These are phyloP conservation scores for Kazachstania psychrophila DNA, from an alignment of 805 yeast species.

Conservation along the genomic window DNA sequence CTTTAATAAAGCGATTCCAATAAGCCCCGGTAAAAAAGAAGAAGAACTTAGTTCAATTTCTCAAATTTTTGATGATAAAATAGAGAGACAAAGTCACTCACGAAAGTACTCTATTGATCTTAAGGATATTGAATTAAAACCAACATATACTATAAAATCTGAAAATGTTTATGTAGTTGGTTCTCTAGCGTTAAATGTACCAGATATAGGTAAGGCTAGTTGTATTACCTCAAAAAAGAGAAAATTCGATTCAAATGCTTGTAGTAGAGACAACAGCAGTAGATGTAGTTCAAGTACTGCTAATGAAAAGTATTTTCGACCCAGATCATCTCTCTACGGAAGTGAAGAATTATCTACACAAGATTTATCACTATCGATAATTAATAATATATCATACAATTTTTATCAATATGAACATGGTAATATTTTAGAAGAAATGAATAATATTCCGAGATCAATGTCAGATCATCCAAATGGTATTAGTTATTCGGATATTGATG, in stretches of 20 bases:
- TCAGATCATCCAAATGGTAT: too few relatives aligned
- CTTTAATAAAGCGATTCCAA: background rate
- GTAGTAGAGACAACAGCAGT: background rate
- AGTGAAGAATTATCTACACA: background rate
- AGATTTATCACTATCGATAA: conserved; percentile 4
- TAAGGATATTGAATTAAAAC: conserved; percentile 19
- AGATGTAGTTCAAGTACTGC: background rate
- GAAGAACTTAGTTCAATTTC: too few relatives aligned
- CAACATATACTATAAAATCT: conserved; percentile 1
- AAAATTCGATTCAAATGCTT: background rate
- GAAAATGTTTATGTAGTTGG: conserved; percentile 15
- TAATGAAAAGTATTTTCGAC: background rate
- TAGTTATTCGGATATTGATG: too few relatives aligned
- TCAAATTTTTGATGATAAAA: too few relatives aligned
- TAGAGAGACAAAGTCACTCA: conserved; percentile 4
- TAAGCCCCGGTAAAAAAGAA: background rate
- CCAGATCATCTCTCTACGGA: background rate
- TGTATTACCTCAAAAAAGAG: background rate
- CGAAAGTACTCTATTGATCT: conserved; percentile 12
- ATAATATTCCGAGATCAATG: conserved; percentile 1
- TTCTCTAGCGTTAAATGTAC: conserved; percentile 12
- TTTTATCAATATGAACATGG: conserved; percentile 3
- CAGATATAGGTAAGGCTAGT: background rate
- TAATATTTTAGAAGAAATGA: conserved; percentile 2
- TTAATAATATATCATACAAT: conserved; percentile 3